Evolutionary conservation across 2,329 filamentous ascomycete species (phyloP), one percentile per base, ranked within the genome.

Genomic region (Aspergillus piperis): DNA sequence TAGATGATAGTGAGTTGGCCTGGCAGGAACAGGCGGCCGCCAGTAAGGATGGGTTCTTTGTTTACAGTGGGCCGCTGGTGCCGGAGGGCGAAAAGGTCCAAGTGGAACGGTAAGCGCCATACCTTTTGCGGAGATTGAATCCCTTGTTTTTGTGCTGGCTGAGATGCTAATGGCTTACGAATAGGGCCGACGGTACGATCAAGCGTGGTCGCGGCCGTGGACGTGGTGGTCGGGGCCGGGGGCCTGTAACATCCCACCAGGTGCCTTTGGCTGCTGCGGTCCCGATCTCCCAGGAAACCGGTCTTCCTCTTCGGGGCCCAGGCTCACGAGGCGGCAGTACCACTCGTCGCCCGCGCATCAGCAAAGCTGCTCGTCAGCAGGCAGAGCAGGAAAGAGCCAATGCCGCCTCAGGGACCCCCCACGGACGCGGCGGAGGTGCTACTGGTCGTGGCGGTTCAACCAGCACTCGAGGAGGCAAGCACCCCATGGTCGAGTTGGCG

Each of bases 1-100:
- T 89, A 58, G 95, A 99, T 70, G 95, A 99, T 73, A 96, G 92
- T 1, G 95, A 99, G 75, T 77, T 97, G 72, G 83, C 96, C 0
- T 98, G 94, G 94, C 92, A 98, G 77, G 92, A 96, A 71, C 91
- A 96, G 73, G 94, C 94, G 6, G 92, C 94, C 4, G 93, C 95
- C 50, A 94, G 91, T 66, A 91, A 94, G 68, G 95, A 98, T 73
- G 95, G 95, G 1, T 99, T 98, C 80, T 99, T 98, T 74, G 95
- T 99, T 1, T 99, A 97, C 77, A 96, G 91, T 62, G 95, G 95
- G 3, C 94, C 94, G 8, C 81, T 99, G 50, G 86, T 98, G 21
- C 90, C 90, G 5, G 92, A 96, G 76, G 90, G 89, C 21, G 90
- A 96, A 78, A 94, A 95, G 77, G 81, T 86, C 42, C 78, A 83